A percentile compares a stretch with the other conserved stretches of the same genome.
Evolutionary conservation across 2,329 filamentous ascomycete genomes (phyloP).

Genomic region (Trichoderma atroviride): DNA sequence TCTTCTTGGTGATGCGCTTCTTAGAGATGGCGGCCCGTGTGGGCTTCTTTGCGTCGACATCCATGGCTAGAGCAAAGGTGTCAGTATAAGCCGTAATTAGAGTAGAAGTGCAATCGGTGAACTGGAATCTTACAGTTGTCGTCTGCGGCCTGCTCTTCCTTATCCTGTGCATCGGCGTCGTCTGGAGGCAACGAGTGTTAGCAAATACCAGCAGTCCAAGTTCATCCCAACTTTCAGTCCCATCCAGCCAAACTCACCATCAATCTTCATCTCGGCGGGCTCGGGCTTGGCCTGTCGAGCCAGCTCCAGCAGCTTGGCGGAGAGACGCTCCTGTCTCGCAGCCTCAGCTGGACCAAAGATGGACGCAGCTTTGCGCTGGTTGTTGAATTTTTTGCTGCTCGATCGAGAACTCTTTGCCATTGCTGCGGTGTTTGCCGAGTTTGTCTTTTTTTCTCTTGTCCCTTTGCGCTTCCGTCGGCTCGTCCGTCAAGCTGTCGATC

Average conservation of each 20-base stretch:
- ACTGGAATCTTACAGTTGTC: slow-evolving; percentile 31
- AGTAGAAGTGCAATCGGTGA: background rate
- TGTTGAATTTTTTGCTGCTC: slow-evolving; percentile 80
- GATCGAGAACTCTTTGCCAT: slow-evolving; percentile 91
- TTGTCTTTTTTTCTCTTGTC: background rate
- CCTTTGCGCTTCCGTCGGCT: background rate
- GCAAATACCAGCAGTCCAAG: background rate
- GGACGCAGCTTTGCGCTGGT: slow-evolving; percentile 73
- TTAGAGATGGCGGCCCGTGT: slow-evolving; percentile 46
- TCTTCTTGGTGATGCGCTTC: slow-evolving; percentile 61
- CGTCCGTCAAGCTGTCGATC: background rate
- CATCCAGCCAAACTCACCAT: slow-evolving; percentile 36
- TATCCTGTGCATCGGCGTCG: slow-evolving; percentile 34
- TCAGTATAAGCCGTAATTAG: background rate
- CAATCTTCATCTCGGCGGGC: slow-evolving; percentile 54
- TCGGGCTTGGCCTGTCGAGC: slow-evolving; percentile 75
- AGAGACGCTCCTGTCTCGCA: slow-evolving; percentile 79
- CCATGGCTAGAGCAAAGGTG: slow-evolving; percentile 51
- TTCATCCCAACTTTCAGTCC: fast-evolving
- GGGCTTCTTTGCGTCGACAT: slow-evolving; percentile 54
- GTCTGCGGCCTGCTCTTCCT: slow-evolving; percentile 38
- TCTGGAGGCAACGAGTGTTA: slow-evolving; percentile 25
- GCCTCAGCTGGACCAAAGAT: slow-evolving; percentile 84
- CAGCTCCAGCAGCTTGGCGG: slow-evolving; percentile 81
- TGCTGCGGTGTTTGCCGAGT: slow-evolving; percentile 34